Evolutionary conservation across 2,329 filamentous ascomycete species (phyloP).

Genomic region (Blastomyces silverae): DNA sequence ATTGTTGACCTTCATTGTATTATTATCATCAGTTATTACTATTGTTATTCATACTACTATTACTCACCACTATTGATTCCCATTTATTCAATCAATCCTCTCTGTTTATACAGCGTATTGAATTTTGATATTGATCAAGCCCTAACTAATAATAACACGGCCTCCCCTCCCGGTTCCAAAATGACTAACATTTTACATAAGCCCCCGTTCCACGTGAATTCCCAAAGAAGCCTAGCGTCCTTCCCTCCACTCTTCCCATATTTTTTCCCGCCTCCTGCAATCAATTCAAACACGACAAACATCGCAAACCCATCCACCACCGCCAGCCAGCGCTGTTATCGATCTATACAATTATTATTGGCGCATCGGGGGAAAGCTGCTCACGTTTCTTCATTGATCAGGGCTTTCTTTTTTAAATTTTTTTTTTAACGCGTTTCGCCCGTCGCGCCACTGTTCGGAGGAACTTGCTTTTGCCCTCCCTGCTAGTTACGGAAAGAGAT

Average conservation of each 20-base stretch:
- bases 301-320: constrained; percentile 1
- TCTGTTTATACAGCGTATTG: too few relatives aligned
- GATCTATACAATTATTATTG: background rate
- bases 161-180: too few relatives aligned
- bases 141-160: too few relatives aligned
- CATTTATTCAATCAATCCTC: too few relatives aligned
- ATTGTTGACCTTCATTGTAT: too few relatives aligned
- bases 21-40: too few relatives aligned
- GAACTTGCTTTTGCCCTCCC: background rate
- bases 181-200: too few relatives aligned
- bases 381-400: background rate
- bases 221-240: background rate
- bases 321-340: background rate
- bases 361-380: background rate
- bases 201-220: background rate
- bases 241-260: background rate
- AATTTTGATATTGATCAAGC: too few relatives aligned
- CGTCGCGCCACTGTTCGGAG: background rate
- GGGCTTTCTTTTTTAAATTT: background rate
- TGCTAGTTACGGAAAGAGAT: background rate
- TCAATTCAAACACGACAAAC: constrained; percentile 13
- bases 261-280: background rate
- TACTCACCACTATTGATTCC: too few relatives aligned
- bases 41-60: too few relatives aligned
- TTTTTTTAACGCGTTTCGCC: background rate